These are phyloP conservation scores for Gymnopilus junonius DNA, from an alignment of 768 basidiomycete species.

Conservation along the genomic window DNA sequence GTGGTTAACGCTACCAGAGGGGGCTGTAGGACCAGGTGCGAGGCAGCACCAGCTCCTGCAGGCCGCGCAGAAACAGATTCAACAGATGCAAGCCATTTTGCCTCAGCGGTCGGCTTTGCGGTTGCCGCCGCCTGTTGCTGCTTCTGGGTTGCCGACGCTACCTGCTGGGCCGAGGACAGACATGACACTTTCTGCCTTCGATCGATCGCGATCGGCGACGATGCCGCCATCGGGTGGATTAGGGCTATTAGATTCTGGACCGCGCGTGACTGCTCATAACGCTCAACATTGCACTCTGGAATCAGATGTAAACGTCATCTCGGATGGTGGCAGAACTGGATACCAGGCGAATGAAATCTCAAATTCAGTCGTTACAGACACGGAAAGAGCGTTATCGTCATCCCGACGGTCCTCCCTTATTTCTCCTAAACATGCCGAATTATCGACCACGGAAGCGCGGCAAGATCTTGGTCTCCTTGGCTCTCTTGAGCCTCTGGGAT, in stretches of 20 bases:
- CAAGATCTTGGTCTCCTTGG: not conserved
- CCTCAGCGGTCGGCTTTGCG: not conserved
- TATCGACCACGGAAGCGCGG: not conserved
- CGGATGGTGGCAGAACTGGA: too few relatives aligned
- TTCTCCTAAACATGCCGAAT: not conserved
- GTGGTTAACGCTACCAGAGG: constrained; percentile 20
- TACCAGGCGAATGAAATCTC: too few relatives aligned
- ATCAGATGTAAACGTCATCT: not conserved
- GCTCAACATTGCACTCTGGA: not conserved
- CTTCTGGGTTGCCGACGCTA: not conserved
- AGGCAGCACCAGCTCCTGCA: constrained; percentile 4
- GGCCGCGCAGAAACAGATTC: constrained; percentile 2
- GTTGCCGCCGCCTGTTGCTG: constrained; percentile 2
- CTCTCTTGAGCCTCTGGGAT: too few relatives aligned
- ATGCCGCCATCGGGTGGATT: not conserved
- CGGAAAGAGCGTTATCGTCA: not conserved
- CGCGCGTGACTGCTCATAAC: not conserved
- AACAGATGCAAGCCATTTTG: not conserved
- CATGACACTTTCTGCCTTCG: not conserved
- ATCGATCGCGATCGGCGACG: constrained; percentile 11
- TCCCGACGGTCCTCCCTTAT: not conserved
- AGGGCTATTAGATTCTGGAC: not conserved
- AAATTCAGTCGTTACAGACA: too few relatives aligned
- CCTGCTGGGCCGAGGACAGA: not conserved
- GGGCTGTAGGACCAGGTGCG: not conserved